Evolutionary conservation across 495 filamentous ascomycete species (phyloP), one percentile per base, ranked within the genome.

Genomic region (Pyrenopolyporus hunteri): DNA sequence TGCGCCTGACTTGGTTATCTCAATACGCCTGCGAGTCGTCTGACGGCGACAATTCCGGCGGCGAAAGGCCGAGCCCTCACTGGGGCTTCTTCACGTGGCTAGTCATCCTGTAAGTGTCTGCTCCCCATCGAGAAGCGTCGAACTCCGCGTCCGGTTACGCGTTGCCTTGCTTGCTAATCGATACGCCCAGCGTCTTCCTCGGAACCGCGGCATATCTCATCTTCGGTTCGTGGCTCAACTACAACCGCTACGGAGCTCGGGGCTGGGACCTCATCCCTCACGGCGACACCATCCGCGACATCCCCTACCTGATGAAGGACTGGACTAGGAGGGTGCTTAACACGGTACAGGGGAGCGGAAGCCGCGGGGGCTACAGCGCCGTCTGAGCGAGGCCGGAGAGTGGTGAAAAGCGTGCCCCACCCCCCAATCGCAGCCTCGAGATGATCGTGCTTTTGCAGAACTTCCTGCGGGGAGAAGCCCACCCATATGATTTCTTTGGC

Each of bases 51-150:
- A 73, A 77, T 3, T 75, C 71, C 9, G 72, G 47, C 11, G 59
- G 57, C 9, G 73, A 36, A 52, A 47, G 60, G 50, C 58, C 71
- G 17, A 67, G 73, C 31, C 63, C 68, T 6, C 75, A 80, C 49
- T 98, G 93, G 95, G 94, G 95, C 0, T 93, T 97, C 76, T 97
- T 98, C 71, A 97, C 94, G 7, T 98, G 94, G 94, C 79, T 98
- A 60, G 86, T 98, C 59, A 89, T 98, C 63, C 88, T 98, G 93
- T 96, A 77, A 81, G 90, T 84, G n/a, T 13, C 37, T 57, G 3
- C 47, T 26, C 43, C 3, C n/a, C 6, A 25, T 22, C 13, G 11
- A n/a, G n/a, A n/a, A n/a, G n/a, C n/a, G n/a, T n/a, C n/a, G 23
- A 45, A 26, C 13, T 7, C 13, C 4, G 23, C 13, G 9, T 28